Percentiles rank a stretch among this genome's conserved stretches.
phyloP scores from a whole-genome alignment of 2,329 filamentous ascomycete species.

The Coniochaeta prunicola region DNA sequence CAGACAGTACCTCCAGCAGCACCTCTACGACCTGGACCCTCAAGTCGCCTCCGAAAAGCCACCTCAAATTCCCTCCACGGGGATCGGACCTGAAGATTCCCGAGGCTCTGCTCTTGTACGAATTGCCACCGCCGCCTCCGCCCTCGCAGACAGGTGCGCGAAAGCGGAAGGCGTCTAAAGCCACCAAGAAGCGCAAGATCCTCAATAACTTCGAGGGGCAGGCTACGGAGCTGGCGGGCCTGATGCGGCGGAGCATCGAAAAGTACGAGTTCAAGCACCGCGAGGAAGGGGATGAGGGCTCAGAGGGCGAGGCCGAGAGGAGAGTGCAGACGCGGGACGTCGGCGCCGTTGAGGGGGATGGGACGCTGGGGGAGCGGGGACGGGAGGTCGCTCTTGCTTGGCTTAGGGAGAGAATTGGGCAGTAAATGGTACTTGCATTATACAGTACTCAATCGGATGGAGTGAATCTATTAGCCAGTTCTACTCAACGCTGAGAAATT shows the following conservation, averaged over 20 bases:
- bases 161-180: conserved; percentile 12
- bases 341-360: conserved; percentile 19
- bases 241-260: conserved; percentile 43
- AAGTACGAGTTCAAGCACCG: conserved; percentile 36
- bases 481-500: no score
- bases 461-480: no score
- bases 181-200: background rate
- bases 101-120: conserved; percentile 39
- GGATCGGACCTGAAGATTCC: conserved; percentile 42
- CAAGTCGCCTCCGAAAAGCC: conserved; percentile 30
- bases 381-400: background rate
- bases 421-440: background rate
- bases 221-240: conserved; percentile 34
- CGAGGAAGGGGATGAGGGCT: conserved; percentile 25
- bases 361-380: conserved; percentile 1
- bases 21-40: conserved; percentile 5
- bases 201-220: conserved; percentile 39
- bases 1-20: background rate
- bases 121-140: conserved; percentile 20
- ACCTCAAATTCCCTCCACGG: conserved; percentile 40
- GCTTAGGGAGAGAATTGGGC: background rate
- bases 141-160: conserved; percentile 7
- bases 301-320: conserved; percentile 24
- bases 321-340: conserved; percentile 31
- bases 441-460: no score